A percentile compares a stretch with the other conserved stretches of the same genome.
Evolutionary conservation across 1,284 basidiomycete species (phyloP).

Genomic region (Singerocomus rubriflavus): DNA sequence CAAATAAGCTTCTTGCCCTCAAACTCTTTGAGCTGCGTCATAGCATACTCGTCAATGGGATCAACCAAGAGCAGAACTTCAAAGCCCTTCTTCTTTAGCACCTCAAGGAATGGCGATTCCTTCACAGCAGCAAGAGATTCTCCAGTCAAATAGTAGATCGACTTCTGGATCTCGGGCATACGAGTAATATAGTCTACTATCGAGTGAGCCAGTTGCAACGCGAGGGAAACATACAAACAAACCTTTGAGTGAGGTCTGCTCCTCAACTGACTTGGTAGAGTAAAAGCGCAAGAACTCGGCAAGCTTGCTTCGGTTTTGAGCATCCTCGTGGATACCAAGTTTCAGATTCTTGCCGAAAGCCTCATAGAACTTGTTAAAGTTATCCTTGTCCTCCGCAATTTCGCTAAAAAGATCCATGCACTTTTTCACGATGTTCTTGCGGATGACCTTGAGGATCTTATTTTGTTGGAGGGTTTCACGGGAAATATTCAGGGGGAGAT

Average conservation of each 20-base stretch:
- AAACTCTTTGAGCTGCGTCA: slow-evolving; percentile 99
- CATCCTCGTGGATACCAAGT: slow-evolving; percentile 99
- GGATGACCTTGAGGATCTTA: slow-evolving; percentile 99
- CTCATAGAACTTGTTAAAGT: slow-evolving; percentile 97
- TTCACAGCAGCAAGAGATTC: slow-evolving; percentile 90
- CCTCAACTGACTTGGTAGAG: slow-evolving; percentile 94
- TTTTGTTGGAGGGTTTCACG: slow-evolving; percentile 99
- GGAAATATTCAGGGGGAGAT: slow-evolving; percentile 99
- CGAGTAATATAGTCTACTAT: slow-evolving; percentile 94
- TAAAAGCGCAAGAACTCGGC: slow-evolving; percentile 99
- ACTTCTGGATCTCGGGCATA: slow-evolving; percentile 99
- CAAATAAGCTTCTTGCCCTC: slow-evolving; percentile 98
- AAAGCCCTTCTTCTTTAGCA: slow-evolving; percentile 99
- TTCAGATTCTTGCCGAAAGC: slow-evolving; percentile 97
- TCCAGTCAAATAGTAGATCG: slow-evolving; percentile 99
- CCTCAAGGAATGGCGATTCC: slow-evolving; percentile 99
- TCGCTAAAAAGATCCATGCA: slow-evolving; percentile 93
- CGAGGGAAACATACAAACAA: slow-evolving; percentile 20
- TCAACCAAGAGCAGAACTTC: slow-evolving; percentile 97
- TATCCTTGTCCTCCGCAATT: slow-evolving; percentile 99
- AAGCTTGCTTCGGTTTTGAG: slow-evolving; percentile 98
- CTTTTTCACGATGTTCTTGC: slow-evolving; percentile 99
- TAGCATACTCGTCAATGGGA: slow-evolving; percentile 97
- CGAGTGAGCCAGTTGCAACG: slow-evolving; percentile 1
- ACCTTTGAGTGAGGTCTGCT: slow-evolving; percentile 94